Conservation (phyloP, 768 basidiomycete genomes). For the Mycena chlorophos region DNA sequence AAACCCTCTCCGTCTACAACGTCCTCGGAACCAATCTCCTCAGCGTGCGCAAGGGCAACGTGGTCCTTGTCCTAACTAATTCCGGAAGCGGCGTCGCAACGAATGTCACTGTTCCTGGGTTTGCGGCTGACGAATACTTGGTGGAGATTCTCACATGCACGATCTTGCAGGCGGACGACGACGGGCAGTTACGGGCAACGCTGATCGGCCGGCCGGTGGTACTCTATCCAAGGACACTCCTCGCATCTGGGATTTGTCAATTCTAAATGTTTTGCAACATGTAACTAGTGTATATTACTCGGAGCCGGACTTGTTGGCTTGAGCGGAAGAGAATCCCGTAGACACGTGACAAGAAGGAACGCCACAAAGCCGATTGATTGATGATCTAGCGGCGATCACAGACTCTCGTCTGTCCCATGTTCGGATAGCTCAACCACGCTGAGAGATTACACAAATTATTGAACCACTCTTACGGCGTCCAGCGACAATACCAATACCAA, state of each 20-base stretch:
- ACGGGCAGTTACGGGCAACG: slow-evolving; percentile 36
- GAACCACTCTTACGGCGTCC: background rate
- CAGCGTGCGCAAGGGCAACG: slow-evolving; percentile 23
- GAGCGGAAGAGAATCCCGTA: no score
- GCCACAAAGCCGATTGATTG: no score
- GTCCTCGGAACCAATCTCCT: slow-evolving; percentile 7
- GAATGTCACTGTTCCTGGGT: slow-evolving; percentile 17
- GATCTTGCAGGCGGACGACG: slow-evolving; percentile 31
- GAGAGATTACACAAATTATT: background rate
- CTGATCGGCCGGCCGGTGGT: slow-evolving; percentile 43
- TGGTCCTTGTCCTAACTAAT: slow-evolving; percentile 37
- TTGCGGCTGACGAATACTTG: slow-evolving; percentile 34
- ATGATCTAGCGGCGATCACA: no score
- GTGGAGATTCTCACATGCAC: slow-evolving; percentile 47
- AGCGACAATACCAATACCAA: background rate
- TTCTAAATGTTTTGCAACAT: background rate
- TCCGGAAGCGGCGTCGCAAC: slow-evolving; percentile 24
- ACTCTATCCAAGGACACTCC: slow-evolving; percentile 14
- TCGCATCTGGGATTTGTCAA: slow-evolving; percentile 9
- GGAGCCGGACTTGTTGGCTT: no score
- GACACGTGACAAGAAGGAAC: no score
- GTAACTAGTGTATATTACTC: background rate
- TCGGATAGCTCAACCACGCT: no score
- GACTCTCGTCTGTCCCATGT: no score
- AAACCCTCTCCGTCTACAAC: slow-evolving; percentile 33